Percentiles rank a stretch among this genome's conserved stretches.
Conservation (phyloP, 2,329 filamentous ascomycete species). For the Paramyrothecium roridum region DNA sequence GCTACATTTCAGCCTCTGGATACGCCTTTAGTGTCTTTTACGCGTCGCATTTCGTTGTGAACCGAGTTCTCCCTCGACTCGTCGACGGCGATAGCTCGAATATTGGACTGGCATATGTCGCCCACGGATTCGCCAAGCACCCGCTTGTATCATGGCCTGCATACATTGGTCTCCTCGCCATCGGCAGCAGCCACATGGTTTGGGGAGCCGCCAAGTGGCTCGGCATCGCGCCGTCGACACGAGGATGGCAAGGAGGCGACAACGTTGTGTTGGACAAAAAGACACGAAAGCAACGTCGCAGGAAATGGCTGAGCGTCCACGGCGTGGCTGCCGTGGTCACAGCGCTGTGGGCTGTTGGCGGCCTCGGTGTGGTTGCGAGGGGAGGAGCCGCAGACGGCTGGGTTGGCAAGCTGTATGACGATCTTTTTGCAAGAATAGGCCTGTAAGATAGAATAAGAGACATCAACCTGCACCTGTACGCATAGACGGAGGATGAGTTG, state of each 20-base stretch:
- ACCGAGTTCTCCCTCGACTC: constrained; percentile 70
- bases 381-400: constrained; percentile 71
- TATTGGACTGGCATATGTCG: constrained; percentile 77
- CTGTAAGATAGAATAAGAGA: constrained; percentile 16
- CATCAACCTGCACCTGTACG: neutral
- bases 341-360: constrained; percentile 76
- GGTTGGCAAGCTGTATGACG: constrained; percentile 78
- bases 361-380: constrained; percentile 72
- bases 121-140: constrained; percentile 78
- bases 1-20: constrained; percentile 67
- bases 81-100: constrained; percentile 85
- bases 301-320: constrained; percentile 71
- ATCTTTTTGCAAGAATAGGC: constrained; percentile 42
- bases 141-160: constrained; percentile 63
- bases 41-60: constrained; percentile 69
- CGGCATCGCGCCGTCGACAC: constrained; percentile 56
- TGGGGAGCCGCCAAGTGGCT: constrained; percentile 88
- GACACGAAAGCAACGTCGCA: constrained; percentile 53
- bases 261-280: constrained; percentile 43
- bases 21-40: constrained; percentile 67
- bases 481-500: neutral
- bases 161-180: constrained; percentile 64
- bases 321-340: constrained; percentile 55
- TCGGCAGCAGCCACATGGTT: constrained; percentile 73
- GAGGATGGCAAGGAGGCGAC: constrained; percentile 41